Base-by-base conservation (phyloP, 768 basidiomycete genomes). In the Mycena olivaceomarginata region DNA sequence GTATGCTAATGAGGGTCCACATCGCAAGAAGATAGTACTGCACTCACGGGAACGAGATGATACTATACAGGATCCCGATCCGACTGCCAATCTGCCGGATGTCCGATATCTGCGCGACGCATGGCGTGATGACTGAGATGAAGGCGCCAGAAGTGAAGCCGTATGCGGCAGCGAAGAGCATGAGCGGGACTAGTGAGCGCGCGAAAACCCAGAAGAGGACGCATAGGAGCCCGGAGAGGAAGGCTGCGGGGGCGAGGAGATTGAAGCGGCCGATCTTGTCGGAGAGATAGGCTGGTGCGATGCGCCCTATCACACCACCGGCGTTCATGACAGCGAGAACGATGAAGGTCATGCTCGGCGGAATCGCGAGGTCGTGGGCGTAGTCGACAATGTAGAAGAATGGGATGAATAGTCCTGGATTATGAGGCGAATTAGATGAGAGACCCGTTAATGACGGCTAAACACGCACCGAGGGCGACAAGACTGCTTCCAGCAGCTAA, bases 31-130 rank as follows among this genome's bases (percentile, higher is more conserved):
- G 59, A 64, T 15, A 75, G 65, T 31, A 66, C n/a, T 20, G 51
- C 6, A 93, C 94, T 89, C 84, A 95, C 94, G 94, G 93, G 51
- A 94, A 87, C 0, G 94, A 92, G 25, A 94, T 91, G 16, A 94
- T 84, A 22, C 87, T 92, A 80, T 94, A 95, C 56, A 94, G 81
- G 75, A 92, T 85, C 22, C 94, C 94, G 57, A 95, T 91, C 62
- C 93, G 88, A 31, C 88, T 88, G 5, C 94, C 94, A 64, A 94
- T 90, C 80, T 91, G 89, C 10, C 86, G 80, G 25, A 90, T 84
- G 51, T 93, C 88, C 45, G 93, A 93, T 68, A 94, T 93, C 80
- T 93, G 92, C 25, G 89, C 92, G 31, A 95, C 89, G 79, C 93
- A 94, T 0, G 94, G 93, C 13, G 90, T 92, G 76, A 95, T 84